These are phyloP conservation scores for Hypomontagnella monticulosa DNA, from an alignment of 495 filamentous ascomycete genomes.

Conservation along the genomic window DNA sequence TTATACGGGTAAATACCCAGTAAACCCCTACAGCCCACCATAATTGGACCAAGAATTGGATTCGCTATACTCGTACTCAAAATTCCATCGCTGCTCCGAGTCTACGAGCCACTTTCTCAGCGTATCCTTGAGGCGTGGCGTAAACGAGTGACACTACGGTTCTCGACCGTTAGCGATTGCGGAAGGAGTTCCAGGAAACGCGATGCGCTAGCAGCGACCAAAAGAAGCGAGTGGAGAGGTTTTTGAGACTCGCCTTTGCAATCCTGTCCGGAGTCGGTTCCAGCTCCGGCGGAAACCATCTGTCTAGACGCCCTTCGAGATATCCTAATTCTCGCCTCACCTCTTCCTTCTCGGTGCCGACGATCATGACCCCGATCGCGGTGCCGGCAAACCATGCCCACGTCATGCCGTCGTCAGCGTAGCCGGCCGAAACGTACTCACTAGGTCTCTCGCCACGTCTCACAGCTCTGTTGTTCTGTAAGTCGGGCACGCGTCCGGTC, in stretches of 20 bases:
- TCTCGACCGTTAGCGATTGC: too few species aligned
- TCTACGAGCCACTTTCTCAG: not conserved
- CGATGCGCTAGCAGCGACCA: not conserved
- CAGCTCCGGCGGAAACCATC: conserved; percentile 50
- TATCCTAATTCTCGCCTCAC: not conserved
- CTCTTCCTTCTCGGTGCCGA: conserved; percentile 33
- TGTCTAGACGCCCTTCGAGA: conserved; percentile 3
- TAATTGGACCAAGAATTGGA: too few species aligned
- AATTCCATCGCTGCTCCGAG: too few species aligned
- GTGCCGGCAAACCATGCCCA: conserved; percentile 57
- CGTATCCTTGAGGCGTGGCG: too few species aligned
- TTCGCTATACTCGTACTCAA: too few species aligned
- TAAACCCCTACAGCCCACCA: too few species aligned
- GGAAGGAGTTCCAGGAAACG: too few species aligned
- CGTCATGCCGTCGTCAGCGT: conserved; percentile 59
- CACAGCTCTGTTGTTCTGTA: not conserved
- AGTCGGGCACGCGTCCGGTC: conserved; percentile 32
- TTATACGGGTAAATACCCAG: too few species aligned
- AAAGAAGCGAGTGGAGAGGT: conserved; percentile 30
- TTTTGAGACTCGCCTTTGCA: conserved; percentile 26
- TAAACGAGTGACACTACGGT: too few species aligned
- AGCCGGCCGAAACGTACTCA: conserved; percentile 61
- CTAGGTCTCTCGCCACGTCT: conserved; percentile 16
- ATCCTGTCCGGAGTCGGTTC: conserved; percentile 40
- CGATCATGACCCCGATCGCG: conserved; percentile 54